Base-by-base conservation (phyloP, 2,329 filamentous ascomycete genomes). In the Venturia asperata region DNA sequence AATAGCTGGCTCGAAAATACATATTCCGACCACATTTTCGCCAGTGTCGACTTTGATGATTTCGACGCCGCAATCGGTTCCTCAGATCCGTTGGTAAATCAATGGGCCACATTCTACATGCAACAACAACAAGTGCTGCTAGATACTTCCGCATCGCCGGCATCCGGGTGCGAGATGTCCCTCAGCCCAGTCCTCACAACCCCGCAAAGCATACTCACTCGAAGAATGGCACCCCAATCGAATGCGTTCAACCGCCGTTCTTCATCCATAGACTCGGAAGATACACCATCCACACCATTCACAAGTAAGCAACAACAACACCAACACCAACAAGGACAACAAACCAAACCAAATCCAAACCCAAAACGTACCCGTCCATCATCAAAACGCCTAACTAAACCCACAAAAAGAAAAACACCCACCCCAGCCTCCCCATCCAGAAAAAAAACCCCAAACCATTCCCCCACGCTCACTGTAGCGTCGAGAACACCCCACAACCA, bases 401-500 rank as follows among this genome's bases (percentile, higher is more conserved):
- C 9, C n/a, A 27, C 6, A 10, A 11, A 9, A 11, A 17, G 2
- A 13, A 30, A n/a, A 34, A 1, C 17, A 27, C 34, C 49, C 11
- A 55, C 24, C 30, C 1, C 45, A 5, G 24, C 49, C 24, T 34
- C 24, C n/a, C 34, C 49, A 34, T 55, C 49, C 24, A 24, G 24
- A 17, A 11, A 30, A 19, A 55, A 24, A 24, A 47, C n/a, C 15
- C n/a, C 15, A n/a, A 45, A n/a, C 17, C 24, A 52, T 19, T 27
- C 47, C 2, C 7, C 42, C 42, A n/a, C 21, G 11, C 72, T 3
- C 30, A 34, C n/a, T n/a, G n/a, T 3, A 34, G 30, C 30, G 30
- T 34, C 30, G 30, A 34, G 76, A 52, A 66, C 76, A 19, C 76
- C 76, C 19, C 78, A 80, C 70, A 79, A 79, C 63, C 76, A 79